phyloP scores from a whole-genome alignment of 2,329 filamentous ascomycete species.

The Colletotrichum acutatum region DNA sequence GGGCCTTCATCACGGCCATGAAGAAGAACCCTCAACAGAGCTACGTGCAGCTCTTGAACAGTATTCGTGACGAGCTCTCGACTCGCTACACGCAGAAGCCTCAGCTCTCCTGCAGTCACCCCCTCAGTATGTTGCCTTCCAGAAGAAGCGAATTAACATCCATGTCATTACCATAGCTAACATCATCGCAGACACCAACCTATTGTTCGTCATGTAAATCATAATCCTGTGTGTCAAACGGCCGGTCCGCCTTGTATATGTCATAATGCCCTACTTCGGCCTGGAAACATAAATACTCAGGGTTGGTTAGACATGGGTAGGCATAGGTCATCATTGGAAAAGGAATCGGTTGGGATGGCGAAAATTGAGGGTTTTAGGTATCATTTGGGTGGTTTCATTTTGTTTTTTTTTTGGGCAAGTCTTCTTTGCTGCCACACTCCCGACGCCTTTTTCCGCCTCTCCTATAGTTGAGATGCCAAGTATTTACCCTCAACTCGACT shows the following conservation, averaged over 20 bases:
- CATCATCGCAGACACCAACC: constrained; percentile 63
- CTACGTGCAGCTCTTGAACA: constrained; percentile 96
- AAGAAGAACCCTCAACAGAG: constrained; percentile 98
- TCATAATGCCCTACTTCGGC: constrained; percentile 8
- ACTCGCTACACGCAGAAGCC: constrained; percentile 94
- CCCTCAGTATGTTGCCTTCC: constrained; percentile 76
- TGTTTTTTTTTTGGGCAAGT: background rate
- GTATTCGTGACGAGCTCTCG: constrained; percentile 90
- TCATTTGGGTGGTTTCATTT: background rate
- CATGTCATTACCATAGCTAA: constrained; percentile 8
- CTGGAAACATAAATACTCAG: background rate
- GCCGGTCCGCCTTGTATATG: constrained; percentile 29
- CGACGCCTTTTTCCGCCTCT: background rate
- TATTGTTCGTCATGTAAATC: constrained; percentile 71
- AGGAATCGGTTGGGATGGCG: constrained; percentile 7
- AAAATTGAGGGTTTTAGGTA: background rate
- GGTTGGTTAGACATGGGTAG: constrained; percentile 10
- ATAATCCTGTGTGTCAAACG: constrained; percentile 10
- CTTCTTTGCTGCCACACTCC: background rate
- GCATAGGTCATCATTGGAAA: constrained; percentile 8
- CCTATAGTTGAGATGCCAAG: background rate
- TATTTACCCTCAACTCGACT: background rate
- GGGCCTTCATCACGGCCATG: constrained; percentile 92
- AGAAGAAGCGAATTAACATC: background rate
- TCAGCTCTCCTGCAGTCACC: constrained; percentile 96